phyloP scores from a whole-genome alignment of 768 basidiomycete species.

The Sistotremastrum suecicum region DNA sequence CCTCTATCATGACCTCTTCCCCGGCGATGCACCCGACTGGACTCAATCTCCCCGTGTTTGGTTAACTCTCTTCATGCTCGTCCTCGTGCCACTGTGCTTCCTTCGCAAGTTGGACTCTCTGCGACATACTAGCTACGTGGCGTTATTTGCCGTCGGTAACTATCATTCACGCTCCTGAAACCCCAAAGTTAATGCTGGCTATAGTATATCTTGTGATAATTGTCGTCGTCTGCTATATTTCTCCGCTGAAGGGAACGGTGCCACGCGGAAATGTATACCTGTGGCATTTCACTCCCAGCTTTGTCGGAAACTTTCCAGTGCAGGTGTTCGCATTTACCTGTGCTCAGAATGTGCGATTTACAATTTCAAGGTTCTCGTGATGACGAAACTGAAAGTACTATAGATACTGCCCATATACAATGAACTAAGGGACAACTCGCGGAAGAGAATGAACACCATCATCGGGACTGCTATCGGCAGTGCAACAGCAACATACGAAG shows the following conservation, averaged over 20 bases:
- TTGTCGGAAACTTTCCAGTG: slow-evolving; percentile 80
- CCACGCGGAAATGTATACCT: slow-evolving; percentile 53
- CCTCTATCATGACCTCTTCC: slow-evolving; percentile 65
- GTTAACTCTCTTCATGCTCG: slow-evolving; percentile 63
- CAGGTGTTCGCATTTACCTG: slow-evolving; percentile 91
- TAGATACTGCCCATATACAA: slow-evolving; percentile 93
- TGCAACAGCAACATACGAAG: slow-evolving; percentile 72
- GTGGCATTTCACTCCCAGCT: slow-evolving; percentile 62
- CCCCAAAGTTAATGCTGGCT: neutral
- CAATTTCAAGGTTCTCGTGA: slow-evolving; percentile 1
- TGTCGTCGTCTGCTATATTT: slow-evolving; percentile 69
- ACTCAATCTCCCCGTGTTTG: slow-evolving; percentile 65
- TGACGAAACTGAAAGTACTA: slow-evolving; percentile 1
- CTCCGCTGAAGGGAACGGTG: slow-evolving; percentile 51
- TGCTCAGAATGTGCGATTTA: slow-evolving; percentile 65
- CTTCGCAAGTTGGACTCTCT: slow-evolving; percentile 74
- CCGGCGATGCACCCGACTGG: slow-evolving; percentile 56
- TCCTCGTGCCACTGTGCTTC: slow-evolving; percentile 73
- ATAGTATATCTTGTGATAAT: slow-evolving; percentile 66
- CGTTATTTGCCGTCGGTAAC: slow-evolving; percentile 79
- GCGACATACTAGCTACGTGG: slow-evolving; percentile 83
- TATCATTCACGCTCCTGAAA: slow-evolving; percentile 8
- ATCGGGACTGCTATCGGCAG: slow-evolving; percentile 79
- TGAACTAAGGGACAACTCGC: slow-evolving; percentile 71
- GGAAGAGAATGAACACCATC: slow-evolving; percentile 74